Evolutionary conservation across 768 basidiomycete species (phyloP).

Genomic region (Pleurotus giganteus): DNA sequence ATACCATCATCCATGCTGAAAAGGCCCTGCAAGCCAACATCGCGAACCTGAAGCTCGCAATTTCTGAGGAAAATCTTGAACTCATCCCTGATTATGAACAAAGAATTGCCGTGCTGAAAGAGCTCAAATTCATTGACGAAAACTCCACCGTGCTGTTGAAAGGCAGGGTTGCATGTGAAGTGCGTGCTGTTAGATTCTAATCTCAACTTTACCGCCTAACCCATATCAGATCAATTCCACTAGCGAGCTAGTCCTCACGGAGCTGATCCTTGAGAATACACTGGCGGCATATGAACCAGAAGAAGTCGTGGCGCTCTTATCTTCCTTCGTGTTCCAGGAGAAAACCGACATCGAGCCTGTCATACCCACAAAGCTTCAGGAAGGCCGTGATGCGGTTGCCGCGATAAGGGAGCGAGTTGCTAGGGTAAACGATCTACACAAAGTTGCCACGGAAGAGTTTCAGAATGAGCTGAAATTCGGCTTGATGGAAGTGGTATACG

Average conservation of each 20-base stretch:
- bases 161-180: constrained; percentile 98
- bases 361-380: constrained; percentile 75
- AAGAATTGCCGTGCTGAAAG: constrained; percentile 85
- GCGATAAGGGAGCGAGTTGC: constrained; percentile 78
- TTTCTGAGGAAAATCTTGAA: constrained; percentile 97
- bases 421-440: constrained; percentile 74
- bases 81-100: constrained; percentile 97
- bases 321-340: constrained; percentile 98
- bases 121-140: constrained; percentile 91
- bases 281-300: constrained; percentile 88
- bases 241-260: constrained; percentile 95
- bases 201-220: constrained; percentile 4
- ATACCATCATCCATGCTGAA: constrained; percentile 69
- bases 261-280: constrained; percentile 95
- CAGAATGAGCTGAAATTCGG: constrained; percentile 84
- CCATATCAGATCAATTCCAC: constrained; percentile 87
- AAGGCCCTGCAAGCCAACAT: constrained; percentile 75
- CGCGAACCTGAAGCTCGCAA: constrained; percentile 71
- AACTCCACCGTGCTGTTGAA: constrained; percentile 95
- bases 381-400: constrained; percentile 76
- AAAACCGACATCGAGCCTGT: constrained; percentile 90
- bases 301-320: constrained; percentile 94
- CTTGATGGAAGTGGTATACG: constrained; percentile 94
- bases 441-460: constrained; percentile 78
- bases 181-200: constrained; percentile 26